Evolutionary conservation across 2,329 filamentous ascomycete species (phyloP), one percentile per base, ranked within the genome.

Genomic region (Xylaria sp.): DNA sequence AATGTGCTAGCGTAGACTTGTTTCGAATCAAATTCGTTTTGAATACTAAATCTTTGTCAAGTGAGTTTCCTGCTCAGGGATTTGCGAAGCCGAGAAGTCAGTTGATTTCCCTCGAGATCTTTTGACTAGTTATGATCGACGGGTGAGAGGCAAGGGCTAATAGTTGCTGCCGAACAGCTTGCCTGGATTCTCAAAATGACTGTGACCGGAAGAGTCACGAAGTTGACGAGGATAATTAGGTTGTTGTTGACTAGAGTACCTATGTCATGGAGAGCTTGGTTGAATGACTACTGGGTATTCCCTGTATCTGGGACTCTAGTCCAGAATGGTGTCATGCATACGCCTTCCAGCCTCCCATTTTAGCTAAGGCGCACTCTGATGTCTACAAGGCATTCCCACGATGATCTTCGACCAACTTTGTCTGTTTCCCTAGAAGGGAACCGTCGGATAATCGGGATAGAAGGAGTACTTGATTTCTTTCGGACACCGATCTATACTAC

Each of bases 301-400:
- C 65, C 61, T 68, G 68, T 54, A 57, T 31, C 40, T 57, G 44
- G 51, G 33, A 15, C 54, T 20, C 26, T 63, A 46, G 51, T 38
- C 57, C 38, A 67, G 57, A 58, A 40, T 53, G 66, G 44, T 68
- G 60, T 44, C 58, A 49, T 57, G 49, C 40, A 67, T 62, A 65
- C 51, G 60, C 38, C 56, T 54, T 58, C 38, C 26, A 69, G 57
- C 59, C 57, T 66, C 54, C 51, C 57, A 61, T 63, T 71, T 69
- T 67, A 71, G 69, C 69, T 64, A 57, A 71, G 69, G 69, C 66
- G 46, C 57, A 71, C 28, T 71, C 48, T 54, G 42, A 64, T 49
- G 40, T 66, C 65, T 61, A 44, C 69, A 65, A 69, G 69, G 66
- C 69, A 62, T 63, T 66, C 51, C 59, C 44, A 61, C 49, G 63